Evolutionary conservation across 352 stramenopile species (phyloP).

Genomic region (Phytopythium kandeliae): DNA sequence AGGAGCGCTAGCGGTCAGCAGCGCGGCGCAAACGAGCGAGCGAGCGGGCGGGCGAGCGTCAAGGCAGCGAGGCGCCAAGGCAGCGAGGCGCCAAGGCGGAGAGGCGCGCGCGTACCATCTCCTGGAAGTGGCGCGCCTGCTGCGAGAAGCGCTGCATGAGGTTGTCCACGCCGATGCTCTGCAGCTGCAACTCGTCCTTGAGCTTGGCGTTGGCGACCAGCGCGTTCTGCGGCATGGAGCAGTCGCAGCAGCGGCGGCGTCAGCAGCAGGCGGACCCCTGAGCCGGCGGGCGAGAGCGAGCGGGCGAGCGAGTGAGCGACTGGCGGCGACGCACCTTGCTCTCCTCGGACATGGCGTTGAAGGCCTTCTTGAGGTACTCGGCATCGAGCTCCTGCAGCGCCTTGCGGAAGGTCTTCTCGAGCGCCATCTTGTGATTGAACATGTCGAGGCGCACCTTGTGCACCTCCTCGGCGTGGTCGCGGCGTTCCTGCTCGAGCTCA

Average conservation of each 20-base stretch:
- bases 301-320: too few species aligned
- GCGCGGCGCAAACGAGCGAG: too few species aligned
- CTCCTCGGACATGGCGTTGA: slow-evolving; percentile 77
- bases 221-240: slow-evolving; percentile 55
- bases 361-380: slow-evolving; percentile 77
- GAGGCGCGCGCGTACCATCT: slow-evolving; percentile 40
- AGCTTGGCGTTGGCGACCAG: slow-evolving; percentile 78
- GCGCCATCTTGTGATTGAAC: slow-evolving; percentile 84
- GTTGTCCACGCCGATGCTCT: slow-evolving; percentile 77
- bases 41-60: too few species aligned
- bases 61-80: too few species aligned
- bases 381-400: slow-evolving; percentile 68
- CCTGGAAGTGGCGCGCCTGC: slow-evolving; percentile 60
- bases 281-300: too few species aligned
- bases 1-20: too few species aligned
- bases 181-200: slow-evolving; percentile 71
- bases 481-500: slow-evolving; percentile 61
- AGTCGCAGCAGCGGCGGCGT: neutral
- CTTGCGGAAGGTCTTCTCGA: slow-evolving; percentile 80
- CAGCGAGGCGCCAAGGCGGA: too few species aligned
- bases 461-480: slow-evolving; percentile 61
- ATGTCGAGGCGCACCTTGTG: slow-evolving; percentile 75
- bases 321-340: too few species aligned
- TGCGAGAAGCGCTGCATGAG: slow-evolving; percentile 72
- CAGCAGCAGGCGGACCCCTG: too few species aligned